These are phyloP conservation scores for Kazachstania psychrophila DNA, from an alignment of 805 yeast genomes.

Conservation along the genomic window DNA sequence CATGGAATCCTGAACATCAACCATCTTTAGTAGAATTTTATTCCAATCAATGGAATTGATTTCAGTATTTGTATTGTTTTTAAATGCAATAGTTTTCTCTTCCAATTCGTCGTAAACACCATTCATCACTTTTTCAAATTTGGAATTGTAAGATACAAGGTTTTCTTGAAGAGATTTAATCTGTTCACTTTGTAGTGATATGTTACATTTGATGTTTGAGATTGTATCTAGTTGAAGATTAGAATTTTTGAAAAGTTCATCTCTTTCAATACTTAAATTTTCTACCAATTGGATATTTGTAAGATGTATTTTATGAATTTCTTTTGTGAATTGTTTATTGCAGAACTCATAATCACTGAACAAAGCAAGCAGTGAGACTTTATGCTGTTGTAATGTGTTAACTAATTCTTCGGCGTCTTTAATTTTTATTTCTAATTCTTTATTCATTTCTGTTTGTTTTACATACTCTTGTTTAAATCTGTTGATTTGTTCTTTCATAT, in stretches of 20 bases:
- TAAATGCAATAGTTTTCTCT: no score
- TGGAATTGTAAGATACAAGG: neutral
- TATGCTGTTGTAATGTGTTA: conserved; percentile 7
- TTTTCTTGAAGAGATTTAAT: neutral
- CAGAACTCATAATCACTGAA: conserved; percentile 15
- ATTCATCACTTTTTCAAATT: neutral
- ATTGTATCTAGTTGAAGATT: conserved; percentile 12
- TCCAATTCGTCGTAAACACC: neutral
- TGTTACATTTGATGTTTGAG: conserved; percentile 9
- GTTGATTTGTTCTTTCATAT: conserved; percentile 40
- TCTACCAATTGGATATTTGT: conserved; percentile 10
- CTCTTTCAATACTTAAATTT: conserved; percentile 11
- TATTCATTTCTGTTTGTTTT: conserved; percentile 24
- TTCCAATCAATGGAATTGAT: neutral
- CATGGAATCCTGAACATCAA: neutral
- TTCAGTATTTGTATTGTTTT: no score
- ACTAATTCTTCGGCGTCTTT: conserved; percentile 9
- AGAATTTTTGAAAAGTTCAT: conserved; percentile 10
- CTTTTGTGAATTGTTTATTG: conserved; percentile 9
- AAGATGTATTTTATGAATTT: conserved; percentile 13
- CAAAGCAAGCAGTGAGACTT: conserved; percentile 5
- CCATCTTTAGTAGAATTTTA: neutral
- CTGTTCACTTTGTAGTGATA: conserved; percentile 7
- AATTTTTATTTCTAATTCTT: conserved; percentile 16
- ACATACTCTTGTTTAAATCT: conserved; percentile 36